Conservation (phyloP, 1,139 yeast species). For the Suhomyces chickasaworum region DNA sequence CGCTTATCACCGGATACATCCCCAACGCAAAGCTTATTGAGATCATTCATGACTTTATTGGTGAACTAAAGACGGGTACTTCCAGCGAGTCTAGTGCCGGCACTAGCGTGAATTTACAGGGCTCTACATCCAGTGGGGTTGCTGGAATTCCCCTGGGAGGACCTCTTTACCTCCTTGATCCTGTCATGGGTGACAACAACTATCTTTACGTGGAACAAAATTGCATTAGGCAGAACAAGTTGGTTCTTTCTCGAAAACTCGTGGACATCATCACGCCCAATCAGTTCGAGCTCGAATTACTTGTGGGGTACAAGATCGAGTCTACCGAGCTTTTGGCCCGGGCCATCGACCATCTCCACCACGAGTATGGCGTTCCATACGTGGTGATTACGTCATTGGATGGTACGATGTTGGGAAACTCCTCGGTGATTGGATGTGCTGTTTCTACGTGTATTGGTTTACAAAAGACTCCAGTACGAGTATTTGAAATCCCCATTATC, state of each 20-base stretch:
- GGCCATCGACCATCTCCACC: conserved; percentile 55
- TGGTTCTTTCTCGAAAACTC: conserved; percentile 48
- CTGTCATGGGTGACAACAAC: conserved; percentile 94
- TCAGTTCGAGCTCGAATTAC: conserved; percentile 82
- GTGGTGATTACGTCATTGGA: conserved; percentile 67
- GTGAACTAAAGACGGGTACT: conserved; percentile 13
- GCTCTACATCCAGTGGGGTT: neutral
- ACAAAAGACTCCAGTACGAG: neutral
- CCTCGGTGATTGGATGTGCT: conserved; percentile 47
- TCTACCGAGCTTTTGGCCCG: conserved; percentile 40
- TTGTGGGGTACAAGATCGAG: conserved; percentile 55
- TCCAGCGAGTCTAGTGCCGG: neutral
- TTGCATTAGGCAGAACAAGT: conserved; percentile 65
- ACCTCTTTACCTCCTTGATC: conserved; percentile 70
- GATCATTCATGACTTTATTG: conserved; percentile 19
- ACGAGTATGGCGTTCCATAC: conserved; percentile 53
- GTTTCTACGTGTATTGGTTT: conserved; percentile 40
- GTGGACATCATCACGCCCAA: conserved; percentile 85
- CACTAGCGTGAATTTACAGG: neutral
- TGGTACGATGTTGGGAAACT: conserved; percentile 17
- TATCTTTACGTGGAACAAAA: conserved; percentile 72
- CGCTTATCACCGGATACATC: conserved; percentile 36
- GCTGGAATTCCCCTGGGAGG: neutral
- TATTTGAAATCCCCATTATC: conserved; percentile 47
- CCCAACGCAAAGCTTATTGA: conserved; percentile 36